Conservation (phyloP, 1,139 yeast species). For the Lodderomyces orthopsilosis region DNA sequence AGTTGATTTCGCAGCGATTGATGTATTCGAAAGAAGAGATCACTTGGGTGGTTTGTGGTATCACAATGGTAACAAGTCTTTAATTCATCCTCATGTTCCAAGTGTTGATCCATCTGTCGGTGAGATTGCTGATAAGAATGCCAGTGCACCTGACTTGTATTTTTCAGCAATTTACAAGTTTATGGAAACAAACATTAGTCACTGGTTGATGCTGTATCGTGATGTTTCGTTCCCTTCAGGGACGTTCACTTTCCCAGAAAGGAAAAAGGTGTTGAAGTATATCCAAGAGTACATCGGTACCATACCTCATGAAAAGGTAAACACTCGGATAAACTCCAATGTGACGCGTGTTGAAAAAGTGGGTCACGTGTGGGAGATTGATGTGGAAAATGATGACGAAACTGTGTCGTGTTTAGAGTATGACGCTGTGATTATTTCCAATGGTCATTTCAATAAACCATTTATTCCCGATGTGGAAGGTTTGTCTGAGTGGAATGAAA, state of each 20-base stretch:
- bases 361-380: constrained; percentile 17
- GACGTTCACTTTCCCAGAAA: constrained; percentile 32
- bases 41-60: constrained; percentile 52
- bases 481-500: constrained; percentile 34
- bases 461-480: constrained; percentile 45
- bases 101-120: constrained; percentile 18
- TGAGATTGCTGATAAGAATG: constrained; percentile 10
- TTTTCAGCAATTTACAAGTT: constrained; percentile 47
- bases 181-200: constrained; percentile 47
- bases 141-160: constrained; percentile 16
- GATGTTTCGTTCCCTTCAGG: constrained; percentile 32
- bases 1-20: constrained; percentile 26
- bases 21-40: constrained; percentile 42
- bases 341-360: constrained; percentile 19
- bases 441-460: constrained; percentile 49
- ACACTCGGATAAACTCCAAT: constrained; percentile 22
- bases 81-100: constrained; percentile 23
- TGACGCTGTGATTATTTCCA: constrained; percentile 47
- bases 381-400: constrained; percentile 12
- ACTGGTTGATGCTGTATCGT: constrained; percentile 42
- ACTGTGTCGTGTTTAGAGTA: constrained; percentile 19
- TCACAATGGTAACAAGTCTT: constrained; percentile 28
- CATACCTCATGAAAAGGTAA: constrained; percentile 26
- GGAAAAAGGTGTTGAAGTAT: constrained; percentile 39
- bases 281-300: constrained; percentile 31